Base-by-base conservation (phyloP, 2,329 filamentous ascomycete genomes). In the Trichoderma citrinoviride region DNA sequence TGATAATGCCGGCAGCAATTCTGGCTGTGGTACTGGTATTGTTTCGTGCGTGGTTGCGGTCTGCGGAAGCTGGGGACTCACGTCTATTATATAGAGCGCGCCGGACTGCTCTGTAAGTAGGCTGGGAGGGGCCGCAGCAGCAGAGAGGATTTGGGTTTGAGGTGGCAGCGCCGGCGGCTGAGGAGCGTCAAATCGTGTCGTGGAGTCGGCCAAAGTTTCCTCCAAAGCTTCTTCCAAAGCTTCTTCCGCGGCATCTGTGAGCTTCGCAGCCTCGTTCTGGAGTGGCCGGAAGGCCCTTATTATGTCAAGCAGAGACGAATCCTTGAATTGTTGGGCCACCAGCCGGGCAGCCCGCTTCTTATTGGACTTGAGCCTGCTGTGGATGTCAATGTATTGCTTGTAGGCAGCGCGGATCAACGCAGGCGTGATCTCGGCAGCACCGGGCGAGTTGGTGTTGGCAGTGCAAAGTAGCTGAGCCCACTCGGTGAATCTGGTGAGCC, bases 401-500 rank as follows among this genome's bases (percentile, higher is more conserved):
- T 74, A 77, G 14, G 72, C 75, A 17, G 69, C 69, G 23, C 69
- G 60, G 7, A 69, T 65, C 29, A 75, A 41, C 1, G 33, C 52
- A 7, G 72, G 67, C 2, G 71, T 73, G 19, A 77, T 71, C 40
- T 66, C 61, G 25, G 66, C 41, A 29, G 68, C 49, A 19, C 68
- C 66, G 5, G 69, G 65, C 14, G 57, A 44, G 60, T 37, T 12
- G 12, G 12, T 37, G 33, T 78, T 78, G 61, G 66, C 65, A 3
- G 64, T 52, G 56, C 68, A 71, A 43, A 79, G 76, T 5, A 71
- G 69, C 15, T 71, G 70, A 29, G 71, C 68, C 77, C 77, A 79
- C 57, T 74, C 73, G 55, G 73, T 71, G 62, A 78, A 74, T 55
- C 76, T 69, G n/a, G 68, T 67, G n/a, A 68, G 66, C 77, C 77